Conservation (phyloP, 2,329 filamentous ascomycete species). For the Hymenoscyphus repandus region DNA sequence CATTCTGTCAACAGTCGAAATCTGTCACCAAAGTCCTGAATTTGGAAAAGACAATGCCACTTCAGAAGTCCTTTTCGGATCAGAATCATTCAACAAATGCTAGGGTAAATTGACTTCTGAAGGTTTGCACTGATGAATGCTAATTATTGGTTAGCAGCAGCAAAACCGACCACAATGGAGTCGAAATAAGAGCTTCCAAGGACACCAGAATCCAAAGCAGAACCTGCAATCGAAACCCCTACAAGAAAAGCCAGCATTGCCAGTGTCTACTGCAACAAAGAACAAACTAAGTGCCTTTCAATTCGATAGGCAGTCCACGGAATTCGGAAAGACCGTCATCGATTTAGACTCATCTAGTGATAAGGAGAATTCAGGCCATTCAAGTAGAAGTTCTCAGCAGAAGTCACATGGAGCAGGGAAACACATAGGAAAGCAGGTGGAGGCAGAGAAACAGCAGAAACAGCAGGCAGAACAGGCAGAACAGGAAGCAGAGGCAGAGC, state of each 20-base stretch:
- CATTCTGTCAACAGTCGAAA: not conserved
- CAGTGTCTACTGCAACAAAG: slow-evolving; percentile 50
- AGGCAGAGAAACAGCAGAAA: not conserved
- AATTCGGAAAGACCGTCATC: slow-evolving; percentile 17
- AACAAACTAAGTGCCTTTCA: slow-evolving; percentile 55
- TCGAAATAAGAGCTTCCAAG: slow-evolving; percentile 29
- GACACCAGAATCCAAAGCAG: slow-evolving; percentile 13
- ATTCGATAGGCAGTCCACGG: slow-evolving; percentile 36
- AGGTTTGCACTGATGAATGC: not conserved
- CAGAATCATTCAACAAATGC: slow-evolving; percentile 29
- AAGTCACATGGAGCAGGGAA: slow-evolving; percentile 4
- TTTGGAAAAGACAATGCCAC: slow-evolving; percentile 24
- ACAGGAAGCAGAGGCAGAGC: not conserved
- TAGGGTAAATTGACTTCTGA: slow-evolving; percentile 17
- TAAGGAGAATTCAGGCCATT: slow-evolving; percentile 22
- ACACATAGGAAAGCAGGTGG: slow-evolving; percentile 1
- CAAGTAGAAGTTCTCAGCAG: no score
- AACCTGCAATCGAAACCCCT: slow-evolving; percentile 20
- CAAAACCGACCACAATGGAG: slow-evolving; percentile 26
- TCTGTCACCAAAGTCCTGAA: not conserved
- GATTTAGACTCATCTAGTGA: slow-evolving; percentile 22
- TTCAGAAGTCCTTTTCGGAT: slow-evolving; percentile 34
- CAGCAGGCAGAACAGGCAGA: not conserved
- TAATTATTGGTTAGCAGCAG: slow-evolving; percentile 8
- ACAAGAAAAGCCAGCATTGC: slow-evolving; percentile 26